phyloP scores from a whole-genome alignment of 2,329 filamentous ascomycete species.

The Metarhizium guizhouense region DNA sequence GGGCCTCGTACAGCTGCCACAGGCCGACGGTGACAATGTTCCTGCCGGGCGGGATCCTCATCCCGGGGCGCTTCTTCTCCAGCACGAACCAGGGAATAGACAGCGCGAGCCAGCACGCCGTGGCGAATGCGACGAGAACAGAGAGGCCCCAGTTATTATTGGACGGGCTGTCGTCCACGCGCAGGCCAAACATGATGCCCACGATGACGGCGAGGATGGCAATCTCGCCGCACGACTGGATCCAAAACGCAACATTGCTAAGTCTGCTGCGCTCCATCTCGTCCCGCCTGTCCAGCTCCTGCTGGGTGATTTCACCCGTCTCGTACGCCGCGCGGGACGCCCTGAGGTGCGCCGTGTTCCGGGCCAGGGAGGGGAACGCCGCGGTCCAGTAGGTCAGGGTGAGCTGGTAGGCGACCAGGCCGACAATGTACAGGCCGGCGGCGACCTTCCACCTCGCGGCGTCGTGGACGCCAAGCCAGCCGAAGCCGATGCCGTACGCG shows the following conservation, averaged over 20 bases:
- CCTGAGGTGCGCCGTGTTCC: constrained; percentile 24
- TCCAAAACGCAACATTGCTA: constrained; percentile 54
- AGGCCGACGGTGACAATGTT: constrained; percentile 50
- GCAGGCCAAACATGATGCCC: constrained; percentile 51
- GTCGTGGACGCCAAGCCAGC: constrained; percentile 56
- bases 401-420: constrained; percentile 57
- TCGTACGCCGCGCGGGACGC: constrained; percentile 22
- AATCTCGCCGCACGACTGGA: constrained; percentile 54
- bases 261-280: constrained; percentile 55
- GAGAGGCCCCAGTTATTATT: constrained; percentile 60
- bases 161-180: constrained; percentile 47
- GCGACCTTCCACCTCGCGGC: constrained; percentile 50
- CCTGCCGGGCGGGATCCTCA: constrained; percentile 24
- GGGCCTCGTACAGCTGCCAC: constrained; percentile 51
- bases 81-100: constrained; percentile 59
- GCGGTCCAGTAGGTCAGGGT: constrained; percentile 63
- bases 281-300: constrained; percentile 52
- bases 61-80: constrained; percentile 55
- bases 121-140: constrained; percentile 56
- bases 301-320: constrained; percentile 40
- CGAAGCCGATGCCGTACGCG: constrained; percentile 56
- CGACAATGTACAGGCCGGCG: constrained; percentile 56
- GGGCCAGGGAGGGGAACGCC: constrained; percentile 34
- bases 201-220: constrained; percentile 56
- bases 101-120: constrained; percentile 53